Base-by-base conservation (phyloP, 1,284 basidiomycete species). In the Tilletia caries region DNA sequence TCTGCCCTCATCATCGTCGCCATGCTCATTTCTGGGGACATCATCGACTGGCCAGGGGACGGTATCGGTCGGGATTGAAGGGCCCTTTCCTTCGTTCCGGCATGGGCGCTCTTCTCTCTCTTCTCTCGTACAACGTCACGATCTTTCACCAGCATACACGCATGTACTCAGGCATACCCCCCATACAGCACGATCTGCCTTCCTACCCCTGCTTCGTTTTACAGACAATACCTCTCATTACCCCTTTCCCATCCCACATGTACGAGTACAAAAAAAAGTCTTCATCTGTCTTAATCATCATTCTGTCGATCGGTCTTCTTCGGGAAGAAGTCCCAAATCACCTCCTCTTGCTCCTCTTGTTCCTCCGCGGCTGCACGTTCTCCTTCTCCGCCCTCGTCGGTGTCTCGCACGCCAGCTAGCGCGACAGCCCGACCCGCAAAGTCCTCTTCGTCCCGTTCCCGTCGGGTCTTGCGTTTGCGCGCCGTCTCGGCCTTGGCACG, bases 21-120 rank as follows among this genome's bases (percentile, higher is more conserved):
- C 23, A n/a, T 71, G 25, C 64, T 68, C 54, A 72, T 72, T 23
- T 48, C 54, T 8, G 44, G 64, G 23, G 68, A 72, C 54, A 46
- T 70, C 29, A 72, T 72, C 64, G 71, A 72, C 43, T 72, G 71
- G 71, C 71, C 71, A 29, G 71, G 71, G 4, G 71, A 72, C 23
- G 71, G 71, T 15, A 66, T 72, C 25, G 71, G 71, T 27, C 44
- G 68, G 18, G 41, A 48, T 43, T 70, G 58, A 62, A 43, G 23
- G n/a, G n/a, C n/a, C n/a, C n/a, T n/a, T 13, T n/a, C 6, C 25
- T 18, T 44, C 41, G 41, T 44, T 18, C 18, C 41, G 18, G 18
- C 41, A 8, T 18, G 41, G 8, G 10, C 18, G 8, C 41, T 44
- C 8, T 18, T 44, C 41, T 44, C 10, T 18, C 18, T 18, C 41